These are phyloP conservation scores for Rosa lucieae DNA, from an alignment of 306 rosid genomes.

Conservation along the genomic window DNA sequence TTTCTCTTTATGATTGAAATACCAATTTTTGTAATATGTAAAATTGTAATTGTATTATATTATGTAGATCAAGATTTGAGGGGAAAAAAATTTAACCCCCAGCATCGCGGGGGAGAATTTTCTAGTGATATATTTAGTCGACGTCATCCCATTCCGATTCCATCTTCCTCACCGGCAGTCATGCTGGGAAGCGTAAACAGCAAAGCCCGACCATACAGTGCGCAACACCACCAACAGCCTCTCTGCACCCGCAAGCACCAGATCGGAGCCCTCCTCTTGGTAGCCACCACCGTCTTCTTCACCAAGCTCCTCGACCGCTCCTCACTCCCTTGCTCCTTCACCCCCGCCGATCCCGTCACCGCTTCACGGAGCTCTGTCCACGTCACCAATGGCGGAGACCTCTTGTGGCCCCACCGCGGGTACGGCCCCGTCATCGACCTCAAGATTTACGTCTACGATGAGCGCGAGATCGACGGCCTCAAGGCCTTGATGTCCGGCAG, in stretches of 20 bases:
- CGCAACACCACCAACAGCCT: conserved; percentile 34
- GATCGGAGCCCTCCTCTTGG: conserved; percentile 69
- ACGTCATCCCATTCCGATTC: too few relatives aligned
- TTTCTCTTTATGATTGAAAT: too few relatives aligned
- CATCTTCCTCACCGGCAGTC: not conserved
- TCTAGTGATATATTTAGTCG: too few relatives aligned
- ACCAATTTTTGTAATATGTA: too few relatives aligned
- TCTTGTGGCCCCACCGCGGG: conserved; percentile 58
- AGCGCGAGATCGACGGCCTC: conserved; percentile 65
- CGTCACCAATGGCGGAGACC: conserved; percentile 36
- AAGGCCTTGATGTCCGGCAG: conserved; percentile 63
- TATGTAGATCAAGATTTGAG: too few relatives aligned
- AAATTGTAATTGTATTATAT: too few relatives aligned
- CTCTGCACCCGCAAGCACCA: conserved; percentile 81
- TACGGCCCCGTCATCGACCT: conserved; percentile 60
- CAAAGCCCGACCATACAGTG: conserved; percentile 47
- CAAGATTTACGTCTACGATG: conserved; percentile 83
- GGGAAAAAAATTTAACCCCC: too few relatives aligned
- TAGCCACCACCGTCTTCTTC: conserved; percentile 63
- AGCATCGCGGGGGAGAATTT: too few relatives aligned
- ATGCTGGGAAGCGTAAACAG: conserved; percentile 42
- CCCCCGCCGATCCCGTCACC: conserved; percentile 27
- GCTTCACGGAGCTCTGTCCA: conserved; percentile 23
- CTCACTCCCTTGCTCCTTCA: conserved; percentile 34
- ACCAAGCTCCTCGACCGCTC: conserved; percentile 53